Evolutionary conservation across 768 basidiomycete species (phyloP), one percentile per base, ranked within the genome.

Genomic region (Xerocomellus intermedius): DNA sequence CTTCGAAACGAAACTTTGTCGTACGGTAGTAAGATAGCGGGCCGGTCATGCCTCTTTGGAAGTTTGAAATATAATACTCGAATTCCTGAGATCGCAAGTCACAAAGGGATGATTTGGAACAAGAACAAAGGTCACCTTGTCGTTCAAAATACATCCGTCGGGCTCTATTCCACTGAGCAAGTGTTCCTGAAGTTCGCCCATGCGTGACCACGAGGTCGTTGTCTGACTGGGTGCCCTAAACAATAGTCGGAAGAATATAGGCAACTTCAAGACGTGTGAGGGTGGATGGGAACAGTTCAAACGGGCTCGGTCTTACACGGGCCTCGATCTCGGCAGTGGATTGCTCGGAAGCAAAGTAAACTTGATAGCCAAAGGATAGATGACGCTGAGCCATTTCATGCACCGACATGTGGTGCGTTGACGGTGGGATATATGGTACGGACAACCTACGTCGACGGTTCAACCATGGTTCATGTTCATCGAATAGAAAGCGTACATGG

Each of bases 1-100:
- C 90, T 17, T 89, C 81, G 64, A 79, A 81, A n/a, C 87, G 80
- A 55, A 75, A 55, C 55, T 77, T 76, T 13, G 74, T 67, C 2
- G 86, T 89, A 32, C 88, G 81, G 59, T 91, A 91, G 65, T 89
- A 92, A 54, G 86, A 87, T n/a, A 90, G 68, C 4, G 89, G 87
- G 2, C 87, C 88, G 19, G 76, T 74, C 82, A 92, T 83, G 22
- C 74, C 74, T 17, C 79, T 73, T 24, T 69, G 58, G 19, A 82
- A 76, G 52, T 79, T 70, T 5, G 75, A 65, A 16, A 75, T 22
- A 60, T 87, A 84, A 56, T 80, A 80, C 21, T 77, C 65, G 17
- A 82, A 68, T 62, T 89, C 87, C 85, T 87, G 61, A 8, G 19
- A 54, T 19, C 46, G n/a, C 52, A 10, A 22, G 50, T 62, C 14